Percentiles rank a stretch among this genome's conserved stretches.
Evolutionary conservation across 352 stramenopile genomes (phyloP).

Genomic region (Globisporangium orthogonon): DNA sequence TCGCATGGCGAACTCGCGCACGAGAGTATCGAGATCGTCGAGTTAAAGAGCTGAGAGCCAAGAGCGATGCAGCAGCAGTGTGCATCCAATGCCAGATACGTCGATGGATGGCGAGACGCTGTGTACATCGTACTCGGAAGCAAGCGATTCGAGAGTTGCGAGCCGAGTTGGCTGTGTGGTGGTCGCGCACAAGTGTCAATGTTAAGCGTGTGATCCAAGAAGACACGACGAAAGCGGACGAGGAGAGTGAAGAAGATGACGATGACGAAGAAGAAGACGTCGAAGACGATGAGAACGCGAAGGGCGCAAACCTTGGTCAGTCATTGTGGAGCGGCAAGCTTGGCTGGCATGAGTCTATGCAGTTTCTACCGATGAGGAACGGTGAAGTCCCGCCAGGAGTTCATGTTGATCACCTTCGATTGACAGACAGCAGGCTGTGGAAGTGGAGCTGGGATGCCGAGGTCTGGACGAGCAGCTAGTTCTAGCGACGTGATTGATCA

Average conservation of each 20-base stretch:
- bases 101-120: not conserved
- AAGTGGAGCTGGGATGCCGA: not conserved
- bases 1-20: not conserved
- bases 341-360: not conserved
- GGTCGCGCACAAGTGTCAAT: not conserved
- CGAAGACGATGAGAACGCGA: too few species aligned
- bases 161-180: not conserved
- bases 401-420: not conserved
- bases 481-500: too few species aligned
- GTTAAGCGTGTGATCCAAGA: not conserved
- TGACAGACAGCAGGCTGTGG: not conserved
- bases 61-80: not conserved
- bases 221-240: not conserved
- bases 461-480: not conserved
- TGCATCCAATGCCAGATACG: not conserved
- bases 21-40: not conserved
- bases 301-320: not conserved
- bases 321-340: not conserved
- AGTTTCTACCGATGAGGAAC: not conserved
- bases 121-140: not conserved
- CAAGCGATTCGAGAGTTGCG: not conserved
- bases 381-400: not conserved
- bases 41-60: not conserved
- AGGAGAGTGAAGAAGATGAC: not conserved
- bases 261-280: not conserved